These are phyloP conservation scores for Aphanomyces cochlioides DNA, from an alignment of 352 stramenopile genomes.

Conservation along the genomic window DNA sequence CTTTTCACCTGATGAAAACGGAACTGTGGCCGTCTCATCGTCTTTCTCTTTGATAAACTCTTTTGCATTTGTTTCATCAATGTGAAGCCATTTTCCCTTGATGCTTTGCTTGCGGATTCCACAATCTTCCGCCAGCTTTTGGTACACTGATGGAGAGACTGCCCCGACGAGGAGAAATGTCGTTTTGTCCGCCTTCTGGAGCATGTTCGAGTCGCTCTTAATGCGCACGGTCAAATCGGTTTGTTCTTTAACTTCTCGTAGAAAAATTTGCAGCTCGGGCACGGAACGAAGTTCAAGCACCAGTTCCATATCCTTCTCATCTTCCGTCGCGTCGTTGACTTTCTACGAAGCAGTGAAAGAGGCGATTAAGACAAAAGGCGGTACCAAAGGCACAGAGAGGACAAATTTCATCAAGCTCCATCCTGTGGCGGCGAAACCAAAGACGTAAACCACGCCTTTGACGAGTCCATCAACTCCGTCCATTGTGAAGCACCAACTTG, in stretches of 20 bases:
- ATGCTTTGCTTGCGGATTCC: conserved; percentile 10
- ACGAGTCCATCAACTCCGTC: conserved; percentile 51
- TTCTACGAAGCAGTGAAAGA: conserved; percentile 37
- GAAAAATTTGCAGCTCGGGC: conserved; percentile 58
- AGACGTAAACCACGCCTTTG: conserved; percentile 63
- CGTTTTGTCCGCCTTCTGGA: conserved; percentile 10
- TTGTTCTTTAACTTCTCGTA: conserved; percentile 59
- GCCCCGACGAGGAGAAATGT: conserved; percentile 35
- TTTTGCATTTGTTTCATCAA: conserved; percentile 14
- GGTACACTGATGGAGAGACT: conserved; percentile 6
- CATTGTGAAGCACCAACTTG: conserved; percentile 38
- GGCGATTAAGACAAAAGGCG: conserved; percentile 18
- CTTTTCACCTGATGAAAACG: conserved; percentile 62
- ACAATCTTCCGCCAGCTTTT: conserved; percentile 13
- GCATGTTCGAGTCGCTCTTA: conserved; percentile 17
- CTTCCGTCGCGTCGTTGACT: conserved; percentile 46
- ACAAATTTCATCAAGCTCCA: conserved; percentile 82
- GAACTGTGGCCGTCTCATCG: conserved; percentile 30
- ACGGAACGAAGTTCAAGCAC: conserved; percentile 59
- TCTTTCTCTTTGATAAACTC: conserved; percentile 44
- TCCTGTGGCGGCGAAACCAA: conserved; percentile 69
- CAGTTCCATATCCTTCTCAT: conserved; percentile 64
- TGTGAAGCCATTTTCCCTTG: conserved; percentile 25
- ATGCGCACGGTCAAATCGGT: conserved; percentile 43
- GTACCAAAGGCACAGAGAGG: conserved; percentile 59